Conservation (phyloP, 2,329 filamentous ascomycete species). For the Sporothrix dimorphospora region DNA sequence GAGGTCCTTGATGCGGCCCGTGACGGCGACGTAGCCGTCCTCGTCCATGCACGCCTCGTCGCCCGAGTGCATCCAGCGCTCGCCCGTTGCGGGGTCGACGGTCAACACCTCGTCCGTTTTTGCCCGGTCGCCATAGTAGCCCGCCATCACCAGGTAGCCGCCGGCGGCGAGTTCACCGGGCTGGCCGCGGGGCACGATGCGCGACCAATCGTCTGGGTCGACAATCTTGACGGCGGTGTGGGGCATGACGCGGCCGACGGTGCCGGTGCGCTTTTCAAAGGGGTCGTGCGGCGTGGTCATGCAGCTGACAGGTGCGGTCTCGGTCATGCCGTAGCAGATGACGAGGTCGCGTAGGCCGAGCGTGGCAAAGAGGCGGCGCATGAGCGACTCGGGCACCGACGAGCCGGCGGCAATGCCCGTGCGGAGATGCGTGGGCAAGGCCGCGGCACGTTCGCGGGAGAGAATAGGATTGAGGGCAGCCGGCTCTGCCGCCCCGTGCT, state of each 20-base stretch:
- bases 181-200: conserved; percentile 64
- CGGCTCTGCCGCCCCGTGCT: neutral
- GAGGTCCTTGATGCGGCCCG: conserved; percentile 89
- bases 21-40: conserved; percentile 85
- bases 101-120: conserved; percentile 66
- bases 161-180: conserved; percentile 80
- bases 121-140: conserved; percentile 78
- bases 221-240: conserved; percentile 81
- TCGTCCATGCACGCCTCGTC: conserved; percentile 87
- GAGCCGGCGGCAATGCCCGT: conserved; percentile 93
- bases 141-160: conserved; percentile 89
- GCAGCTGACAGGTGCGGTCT: conserved; percentile 75
- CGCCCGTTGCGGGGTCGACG: conserved; percentile 40
- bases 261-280: conserved; percentile 70
- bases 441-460: conserved; percentile 22
- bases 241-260: conserved; percentile 79
- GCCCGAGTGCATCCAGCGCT: conserved; percentile 87
- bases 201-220: conserved; percentile 61
- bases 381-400: conserved; percentile 80
- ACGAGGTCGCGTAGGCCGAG: conserved; percentile 82
- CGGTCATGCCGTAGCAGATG: conserved; percentile 97
- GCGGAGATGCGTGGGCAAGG: conserved; percentile 53
- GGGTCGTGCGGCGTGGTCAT: conserved; percentile 85
- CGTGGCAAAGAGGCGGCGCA: conserved; percentile 71
- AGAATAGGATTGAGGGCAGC: conserved; percentile 26